Base-by-base conservation (phyloP, 148 eudicot genomes). In the Camellia granthamiana region DNA sequence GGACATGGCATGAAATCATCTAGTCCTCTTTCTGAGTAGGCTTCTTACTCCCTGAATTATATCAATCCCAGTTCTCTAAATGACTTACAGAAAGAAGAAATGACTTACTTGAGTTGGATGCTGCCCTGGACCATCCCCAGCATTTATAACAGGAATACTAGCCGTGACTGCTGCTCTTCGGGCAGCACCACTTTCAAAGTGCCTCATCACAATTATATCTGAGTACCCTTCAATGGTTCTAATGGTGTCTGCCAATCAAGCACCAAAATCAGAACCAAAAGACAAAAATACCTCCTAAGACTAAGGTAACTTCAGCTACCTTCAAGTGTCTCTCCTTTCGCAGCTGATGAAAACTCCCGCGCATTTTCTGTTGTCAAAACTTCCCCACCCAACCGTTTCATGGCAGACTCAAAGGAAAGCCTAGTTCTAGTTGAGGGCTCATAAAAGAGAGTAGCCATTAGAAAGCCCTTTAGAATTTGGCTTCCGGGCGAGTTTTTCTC, bases 331-430 rank as follows among this genome's bases (percentile, higher is more conserved):
- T 96, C 99, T 84, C 98, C 98, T 86, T 96, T 96, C 80, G 99
- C 99, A 52, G 99, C 99, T 6, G 99, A 96, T 41, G 99, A 96
- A 78, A 93, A 96, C 81, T 96, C 98, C 18, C 95, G 88, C 21
- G 99, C 98, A 89, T 96, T 96, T 88, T 96, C 99, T 30, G 98
- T 96, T 3, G 99, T 93, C 88, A 96, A 88, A 69, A 96, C 99
- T 85, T 96, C 98, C 78, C 99, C 99, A 63, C 99, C 98, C 82
- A 96, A 85, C 68, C 99, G 84, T 84, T 92, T 96, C 99, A 96
- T 96, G n/a, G 99, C 97, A 70, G 99, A 96, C 75, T 96, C 99
- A 84, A 96, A 96, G 7, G 99, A 96, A 85, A 96, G 99, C 82
- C 99, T 89, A 47, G 98, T 96, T 83, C 99, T 89, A 10, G 99